Percentiles rank a stretch among this genome's conserved stretches.
These are phyloP conservation scores for Rhodotorula glutinis DNA, from an alignment of 1,284 basidiomycete species.

Conservation along the genomic window DNA sequence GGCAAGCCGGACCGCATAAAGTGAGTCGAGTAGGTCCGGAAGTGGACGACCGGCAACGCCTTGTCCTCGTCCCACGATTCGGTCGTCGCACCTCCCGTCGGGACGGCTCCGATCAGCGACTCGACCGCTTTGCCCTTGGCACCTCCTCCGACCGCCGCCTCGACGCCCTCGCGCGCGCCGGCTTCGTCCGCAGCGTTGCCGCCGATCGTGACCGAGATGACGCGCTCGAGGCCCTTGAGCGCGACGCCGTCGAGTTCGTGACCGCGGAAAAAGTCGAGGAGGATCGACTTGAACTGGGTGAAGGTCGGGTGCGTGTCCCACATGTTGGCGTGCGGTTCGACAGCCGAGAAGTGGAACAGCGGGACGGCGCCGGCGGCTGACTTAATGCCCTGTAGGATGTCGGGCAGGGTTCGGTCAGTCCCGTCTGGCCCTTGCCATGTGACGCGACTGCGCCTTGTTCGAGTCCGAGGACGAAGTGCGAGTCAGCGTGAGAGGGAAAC, in stretches of 20 bases:
- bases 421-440: not conserved
- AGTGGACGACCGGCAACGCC: constrained; percentile 72
- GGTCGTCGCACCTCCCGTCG: not conserved
- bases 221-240: constrained; percentile 80
- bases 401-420: not conserved
- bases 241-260: constrained; percentile 80
- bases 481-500: not conserved
- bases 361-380: constrained; percentile 87
- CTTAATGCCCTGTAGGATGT: constrained; percentile 56
- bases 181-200: constrained; percentile 19
- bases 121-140: constrained; percentile 28
- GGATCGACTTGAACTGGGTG: constrained; percentile 85
- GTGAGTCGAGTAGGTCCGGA: constrained; percentile 79
- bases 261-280: constrained; percentile 83
- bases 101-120: constrained; percentile 22
- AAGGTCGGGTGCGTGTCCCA: constrained; percentile 89
- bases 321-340: constrained; percentile 55
- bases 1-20: constrained; percentile 72
- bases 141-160: constrained; percentile 1
- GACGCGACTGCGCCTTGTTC: no score
- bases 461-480: no score
- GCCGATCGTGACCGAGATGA: constrained; percentile 78
- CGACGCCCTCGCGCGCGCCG: constrained; percentile 3
- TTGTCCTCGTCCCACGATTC: constrained; percentile 38
- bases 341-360: constrained; percentile 85